Base-by-base conservation (phyloP, 2,329 filamentous ascomycete species). In the Exophiala xenobiotica region DNA sequence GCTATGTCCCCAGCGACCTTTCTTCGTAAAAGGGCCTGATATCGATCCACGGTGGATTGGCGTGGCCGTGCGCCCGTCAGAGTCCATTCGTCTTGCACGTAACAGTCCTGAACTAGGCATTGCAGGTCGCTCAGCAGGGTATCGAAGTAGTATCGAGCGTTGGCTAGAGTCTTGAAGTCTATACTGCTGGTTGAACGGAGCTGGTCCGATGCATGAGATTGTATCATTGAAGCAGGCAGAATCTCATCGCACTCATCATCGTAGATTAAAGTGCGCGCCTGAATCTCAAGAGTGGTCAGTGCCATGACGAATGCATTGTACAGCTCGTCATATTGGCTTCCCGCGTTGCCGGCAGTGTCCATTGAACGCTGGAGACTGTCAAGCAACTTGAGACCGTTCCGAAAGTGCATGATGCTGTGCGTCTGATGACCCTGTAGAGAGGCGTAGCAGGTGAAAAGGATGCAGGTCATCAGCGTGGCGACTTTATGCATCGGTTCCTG, bases 341-440 rank as follows among this genome's bases (percentile, higher is more conserved):
- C 12, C 4, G 47, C 23, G 8, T 18, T 18, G 9, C 18, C 20
- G 7, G 18, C 20, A 11, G 20, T 37, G 5, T 18, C n/a, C 19
- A n/a, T 14, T 19, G 47, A 38, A 4, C 40, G 39, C 11, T 26
- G 26, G 3, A 50, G 31, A 22, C 16, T 44, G n/a, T 43, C 27
- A 20, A 50, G 40, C 4, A 50, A 16, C n/a, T 29, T 43, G 26
- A 50, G 18, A 8, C 47, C 47, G 18, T 44, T 43, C 6, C 40
- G 47, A 6, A 50, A 23, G 39, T 50, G 47, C 47, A 50, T 50
- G 40, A 50, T 43, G 19, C 37, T 27, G 16, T 50, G 47, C 6
- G 20, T 50, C 20, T 50, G 47, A 20, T 50, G 29, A 26, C 47
- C 47, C 35, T 50, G 47, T 16, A 50, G 37, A 11, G 37, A 44